phyloP scores from a whole-genome alignment of 2,329 filamentous ascomycete species.

The Microcyclosporella mali region DNA sequence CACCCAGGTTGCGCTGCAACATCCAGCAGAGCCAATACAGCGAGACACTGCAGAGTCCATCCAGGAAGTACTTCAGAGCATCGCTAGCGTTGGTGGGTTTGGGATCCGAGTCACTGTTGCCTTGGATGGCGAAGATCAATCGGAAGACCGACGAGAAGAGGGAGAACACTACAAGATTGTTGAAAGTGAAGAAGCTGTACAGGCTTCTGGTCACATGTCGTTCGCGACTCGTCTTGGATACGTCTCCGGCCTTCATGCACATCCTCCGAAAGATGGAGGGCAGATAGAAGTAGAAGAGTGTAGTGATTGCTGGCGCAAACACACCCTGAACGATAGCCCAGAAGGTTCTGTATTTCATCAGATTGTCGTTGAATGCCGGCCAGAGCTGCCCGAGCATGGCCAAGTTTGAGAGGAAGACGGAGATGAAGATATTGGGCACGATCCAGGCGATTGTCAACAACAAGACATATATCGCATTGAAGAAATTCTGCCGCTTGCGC shows the following conservation, averaged over 20 bases:
- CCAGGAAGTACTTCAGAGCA: slow-evolving; percentile 59
- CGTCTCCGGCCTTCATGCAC: slow-evolving; percentile 74
- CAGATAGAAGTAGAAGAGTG: slow-evolving; percentile 76
- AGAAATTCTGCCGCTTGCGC: slow-evolving; percentile 64
- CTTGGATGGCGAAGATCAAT: slow-evolving; percentile 57
- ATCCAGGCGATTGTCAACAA: slow-evolving; percentile 80
- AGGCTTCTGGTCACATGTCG: slow-evolving; percentile 84
- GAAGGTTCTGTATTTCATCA: slow-evolving; percentile 56
- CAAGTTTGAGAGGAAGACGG: slow-evolving; percentile 85
- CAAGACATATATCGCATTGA: slow-evolving; percentile 79
- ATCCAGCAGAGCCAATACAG: slow-evolving; percentile 94
- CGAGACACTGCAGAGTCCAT: slow-evolving; percentile 73
- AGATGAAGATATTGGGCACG: slow-evolving; percentile 87
- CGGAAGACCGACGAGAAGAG: slow-evolving; percentile 78
- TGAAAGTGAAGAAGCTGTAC: slow-evolving; percentile 95
- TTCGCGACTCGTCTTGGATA: slow-evolving; percentile 87
- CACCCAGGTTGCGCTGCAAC: slow-evolving; percentile 85
- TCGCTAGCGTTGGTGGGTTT: slow-evolving; percentile 55
- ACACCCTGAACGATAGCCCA: slow-evolving; percentile 94
- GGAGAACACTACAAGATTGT: slow-evolving; percentile 92
- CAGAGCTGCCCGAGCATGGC: slow-evolving; percentile 74
- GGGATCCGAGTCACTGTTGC: slow-evolving; percentile 39
- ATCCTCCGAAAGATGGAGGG: slow-evolving; percentile 88
- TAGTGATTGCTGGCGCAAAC: slow-evolving; percentile 77
- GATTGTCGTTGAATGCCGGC: slow-evolving; percentile 61